Evolutionary conservation across 768 basidiomycete species (phyloP).

Genomic region (Macrolepiota dolichaula): DNA sequence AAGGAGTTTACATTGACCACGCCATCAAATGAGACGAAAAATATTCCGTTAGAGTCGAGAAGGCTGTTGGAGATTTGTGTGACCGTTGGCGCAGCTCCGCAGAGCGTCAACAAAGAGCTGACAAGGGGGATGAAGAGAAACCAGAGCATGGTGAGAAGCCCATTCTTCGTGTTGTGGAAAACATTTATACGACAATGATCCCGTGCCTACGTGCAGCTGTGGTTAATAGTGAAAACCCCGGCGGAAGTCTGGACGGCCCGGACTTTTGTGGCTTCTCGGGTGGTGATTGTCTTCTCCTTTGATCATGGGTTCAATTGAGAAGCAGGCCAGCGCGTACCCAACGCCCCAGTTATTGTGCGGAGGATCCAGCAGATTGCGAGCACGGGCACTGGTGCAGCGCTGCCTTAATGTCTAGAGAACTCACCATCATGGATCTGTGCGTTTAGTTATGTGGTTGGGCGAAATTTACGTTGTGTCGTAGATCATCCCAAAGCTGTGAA

Average conservation of each 20-base stretch:
- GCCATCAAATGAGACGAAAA: slow-evolving; percentile 44
- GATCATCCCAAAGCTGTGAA: too few species aligned
- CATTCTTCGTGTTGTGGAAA: not conserved
- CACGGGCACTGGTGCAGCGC: too few species aligned
- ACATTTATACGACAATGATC: not conserved
- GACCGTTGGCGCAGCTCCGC: slow-evolving; percentile 35
- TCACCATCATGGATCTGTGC: too few species aligned
- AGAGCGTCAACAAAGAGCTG: slow-evolving; percentile 13
- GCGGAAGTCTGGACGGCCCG: slow-evolving; percentile 1
- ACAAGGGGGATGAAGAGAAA: slow-evolving; percentile 10
- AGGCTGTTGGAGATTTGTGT: slow-evolving; percentile 34
- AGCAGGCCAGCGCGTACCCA: not conserved
- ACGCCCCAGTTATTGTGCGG: not conserved
- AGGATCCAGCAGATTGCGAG: not conserved
- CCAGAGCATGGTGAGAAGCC: not conserved
- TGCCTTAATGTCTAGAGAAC: too few species aligned
- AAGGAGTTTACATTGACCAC: slow-evolving; percentile 47
- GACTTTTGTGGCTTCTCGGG: not conserved
- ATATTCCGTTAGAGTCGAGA: slow-evolving; percentile 38
- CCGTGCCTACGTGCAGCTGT: not conserved
- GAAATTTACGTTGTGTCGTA: too few species aligned
- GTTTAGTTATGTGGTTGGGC: too few species aligned
- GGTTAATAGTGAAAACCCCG: not conserved
- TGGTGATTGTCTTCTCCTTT: not conserved
- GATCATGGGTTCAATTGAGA: not conserved